These are phyloP conservation scores for Vitis amurensis DNA, from an alignment of 164 flowering plant genomes.

Conservation along the genomic window DNA sequence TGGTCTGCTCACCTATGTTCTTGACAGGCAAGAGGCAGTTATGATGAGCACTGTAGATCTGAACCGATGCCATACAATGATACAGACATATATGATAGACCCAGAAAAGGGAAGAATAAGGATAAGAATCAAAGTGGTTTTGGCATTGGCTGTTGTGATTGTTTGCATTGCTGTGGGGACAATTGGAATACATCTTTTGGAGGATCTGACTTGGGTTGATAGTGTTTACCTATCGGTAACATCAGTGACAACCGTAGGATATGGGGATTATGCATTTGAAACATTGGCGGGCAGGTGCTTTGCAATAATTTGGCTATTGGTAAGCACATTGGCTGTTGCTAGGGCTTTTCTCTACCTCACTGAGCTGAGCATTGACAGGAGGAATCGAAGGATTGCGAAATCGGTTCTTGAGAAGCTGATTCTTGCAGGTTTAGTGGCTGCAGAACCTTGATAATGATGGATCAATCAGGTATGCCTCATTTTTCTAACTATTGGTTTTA, in stretches of 20 bases:
- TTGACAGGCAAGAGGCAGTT: constrained; percentile 62
- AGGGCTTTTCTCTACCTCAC: constrained; percentile 73
- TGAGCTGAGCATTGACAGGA: constrained; percentile 64
- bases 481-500: background rate
- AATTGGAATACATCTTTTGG: constrained; percentile 38
- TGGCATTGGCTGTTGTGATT: constrained; percentile 61
- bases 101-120: constrained; percentile 75
- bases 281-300: constrained; percentile 55
- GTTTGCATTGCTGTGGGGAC: constrained; percentile 59
- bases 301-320: constrained; percentile 66
- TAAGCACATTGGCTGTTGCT: constrained; percentile 73
- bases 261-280: constrained; percentile 62
- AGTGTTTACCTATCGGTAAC: constrained; percentile 65
- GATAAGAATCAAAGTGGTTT: constrained; percentile 58
- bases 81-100: constrained; percentile 48
- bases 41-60: constrained; percentile 41
- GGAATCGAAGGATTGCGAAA: constrained; percentile 55
- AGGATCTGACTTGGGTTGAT: constrained; percentile 58
- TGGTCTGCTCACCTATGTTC: constrained; percentile 59
- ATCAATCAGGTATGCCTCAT: constrained; percentile 56
- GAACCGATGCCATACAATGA: constrained; percentile 26
- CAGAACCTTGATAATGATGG: constrained; percentile 72
- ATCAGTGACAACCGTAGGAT: constrained; percentile 85
- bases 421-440: constrained; percentile 62
- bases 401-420: constrained; percentile 74